phyloP scores from a whole-genome alignment of 2,329 filamentous ascomycete genomes.

The Didymella segeticola region DNA sequence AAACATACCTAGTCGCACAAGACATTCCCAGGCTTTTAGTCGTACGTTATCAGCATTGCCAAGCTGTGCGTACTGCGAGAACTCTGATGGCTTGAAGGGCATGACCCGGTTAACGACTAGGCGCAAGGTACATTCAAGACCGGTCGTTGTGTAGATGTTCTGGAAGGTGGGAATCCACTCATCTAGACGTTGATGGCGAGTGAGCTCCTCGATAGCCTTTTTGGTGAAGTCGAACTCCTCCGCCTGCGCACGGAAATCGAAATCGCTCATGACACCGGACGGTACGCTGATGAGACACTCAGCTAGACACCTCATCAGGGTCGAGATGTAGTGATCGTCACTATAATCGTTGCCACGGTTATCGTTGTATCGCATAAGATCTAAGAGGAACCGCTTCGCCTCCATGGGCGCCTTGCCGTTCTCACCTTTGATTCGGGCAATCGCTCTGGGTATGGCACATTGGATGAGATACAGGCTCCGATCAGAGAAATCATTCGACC shows the following conservation, averaged over 20 bases:
- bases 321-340: slow-evolving; percentile 87
- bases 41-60: slow-evolving; percentile 68
- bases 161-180: slow-evolving; percentile 72
- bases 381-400: slow-evolving; percentile 83
- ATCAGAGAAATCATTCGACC: slow-evolving; percentile 90
- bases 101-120: slow-evolving; percentile 62
- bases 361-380: slow-evolving; percentile 91
- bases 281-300: slow-evolving; percentile 55
- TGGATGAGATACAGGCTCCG: slow-evolving; percentile 85
- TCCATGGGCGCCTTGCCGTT: slow-evolving; percentile 78
- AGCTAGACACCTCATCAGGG: slow-evolving; percentile 71
- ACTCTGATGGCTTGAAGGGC: slow-evolving; percentile 61
- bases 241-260: slow-evolving; percentile 57
- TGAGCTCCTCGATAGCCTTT: slow-evolving; percentile 66
- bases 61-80: slow-evolving; percentile 66
- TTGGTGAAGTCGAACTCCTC: slow-evolving; percentile 62
- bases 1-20: slow-evolving; percentile 61
- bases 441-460: slow-evolving; percentile 79
- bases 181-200: slow-evolving; percentile 68
- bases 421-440: slow-evolving; percentile 77
- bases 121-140: slow-evolving; percentile 64
- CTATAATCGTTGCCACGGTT: slow-evolving; percentile 90
- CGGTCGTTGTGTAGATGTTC: slow-evolving; percentile 68
- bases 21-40: slow-evolving; percentile 64
- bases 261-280: slow-evolving; percentile 34